Evolutionary conservation across 805 yeast species (phyloP).

Genomic region (Candida succiphila): DNA sequence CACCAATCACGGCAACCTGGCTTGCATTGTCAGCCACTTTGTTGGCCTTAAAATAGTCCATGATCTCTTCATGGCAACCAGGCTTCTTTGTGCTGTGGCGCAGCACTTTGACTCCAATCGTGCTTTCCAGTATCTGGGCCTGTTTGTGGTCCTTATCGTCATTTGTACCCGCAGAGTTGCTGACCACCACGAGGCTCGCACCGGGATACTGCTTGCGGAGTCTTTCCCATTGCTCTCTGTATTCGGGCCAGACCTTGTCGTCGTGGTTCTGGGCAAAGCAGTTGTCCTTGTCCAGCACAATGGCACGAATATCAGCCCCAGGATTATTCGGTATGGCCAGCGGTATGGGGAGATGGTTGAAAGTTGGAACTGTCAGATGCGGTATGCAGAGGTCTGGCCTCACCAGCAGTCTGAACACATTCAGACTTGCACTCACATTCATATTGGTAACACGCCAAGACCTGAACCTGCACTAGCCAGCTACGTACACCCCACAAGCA

Average conservation of each 20-base stretch:
- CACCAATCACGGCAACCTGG: conserved; percentile 84
- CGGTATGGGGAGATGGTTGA: conserved; percentile 20
- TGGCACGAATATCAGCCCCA: conserved; percentile 50
- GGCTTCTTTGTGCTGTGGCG: conserved; percentile 74
- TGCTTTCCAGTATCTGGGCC: conserved; percentile 51
- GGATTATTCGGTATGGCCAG: conserved; percentile 10
- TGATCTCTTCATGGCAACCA: conserved; percentile 64
- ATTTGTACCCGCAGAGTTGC: conserved; percentile 87
- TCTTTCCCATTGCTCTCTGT: conserved; percentile 44
- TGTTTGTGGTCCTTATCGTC: conserved; percentile 55
- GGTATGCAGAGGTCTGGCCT: conserved; percentile 69
- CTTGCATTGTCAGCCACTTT: conserved; percentile 35
- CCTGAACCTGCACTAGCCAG: too few species aligned
- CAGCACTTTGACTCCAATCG: conserved; percentile 61
- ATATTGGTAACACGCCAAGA: too few species aligned
- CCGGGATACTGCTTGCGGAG: conserved; percentile 50
- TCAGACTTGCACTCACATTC: conserved; percentile 71
- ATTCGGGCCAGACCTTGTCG: conserved; percentile 71
- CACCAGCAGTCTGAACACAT: conserved; percentile 45
- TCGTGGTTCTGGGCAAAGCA: conserved; percentile 84
- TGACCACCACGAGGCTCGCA: conserved; percentile 62
- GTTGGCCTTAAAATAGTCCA: conserved; percentile 44
- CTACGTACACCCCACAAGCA: too few species aligned
- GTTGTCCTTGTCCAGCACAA: conserved; percentile 90
- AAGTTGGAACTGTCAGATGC: conserved; percentile 48